Evolutionary conservation across 768 basidiomycete genomes (phyloP), one percentile per base, ranked within the genome.

Genomic region (Russula griseocarnosa): DNA sequence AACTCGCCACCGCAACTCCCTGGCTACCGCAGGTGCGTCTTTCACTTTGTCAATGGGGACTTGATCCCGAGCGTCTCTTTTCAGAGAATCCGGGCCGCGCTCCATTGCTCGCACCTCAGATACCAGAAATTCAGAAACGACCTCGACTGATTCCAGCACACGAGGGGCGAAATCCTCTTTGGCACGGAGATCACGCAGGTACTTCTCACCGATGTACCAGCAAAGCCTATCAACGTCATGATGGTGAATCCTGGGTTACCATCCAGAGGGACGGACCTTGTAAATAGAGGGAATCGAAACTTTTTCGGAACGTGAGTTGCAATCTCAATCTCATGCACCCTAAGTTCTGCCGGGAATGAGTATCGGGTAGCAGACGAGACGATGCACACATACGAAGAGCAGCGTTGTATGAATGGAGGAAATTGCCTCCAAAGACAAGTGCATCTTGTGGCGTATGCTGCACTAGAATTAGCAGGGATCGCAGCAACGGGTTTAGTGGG

Each of bases 361-460:
- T 60, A 68, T 24, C 8, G 8, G 22, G 47, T 61, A 47, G 47
- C 32, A 34, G 5, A 49, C 16, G 52, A 52, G 40, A 2, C 49
- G 32, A 55, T 54, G 50, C 14, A 26, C 30, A 51, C 90, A 68
- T 74, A 95, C 94, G 95, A 3, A 88, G 93, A 1, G 82, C 79
- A 50, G 96, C 84, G 69, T 93, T 87, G 74, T 89, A 94, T 9
- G 94, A 95, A 75, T 99, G 96, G 55, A 99, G 74, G 73, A 98
- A 99, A 74, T 99, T 99, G 44, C 96, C 96, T 1, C 96, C 96
- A 71, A 98, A 96, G 1, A 99, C 97, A 47, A 99, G 79, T 5
- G 95, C 89, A 72, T 99, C 94, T 36, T 81, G 75, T 0, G 96
- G 96, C 0, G 97, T 98, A 74, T 92, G 87, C 90, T 96, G 69